These are phyloP conservation scores for Trifolium repens DNA, from an alignment of 306 rosid species.

Conservation along the genomic window DNA sequence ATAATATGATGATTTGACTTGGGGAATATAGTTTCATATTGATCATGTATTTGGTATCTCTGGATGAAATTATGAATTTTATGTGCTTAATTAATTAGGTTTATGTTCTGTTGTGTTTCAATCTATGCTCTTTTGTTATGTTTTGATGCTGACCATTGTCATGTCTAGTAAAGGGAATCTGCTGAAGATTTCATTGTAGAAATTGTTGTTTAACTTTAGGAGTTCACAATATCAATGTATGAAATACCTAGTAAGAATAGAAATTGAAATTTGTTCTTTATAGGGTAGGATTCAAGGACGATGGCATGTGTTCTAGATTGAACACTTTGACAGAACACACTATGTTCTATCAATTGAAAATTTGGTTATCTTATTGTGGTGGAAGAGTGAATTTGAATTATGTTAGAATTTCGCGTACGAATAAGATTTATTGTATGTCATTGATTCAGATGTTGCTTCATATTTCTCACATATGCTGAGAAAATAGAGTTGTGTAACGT, in stretches of 20 bases:
- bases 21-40: not conserved
- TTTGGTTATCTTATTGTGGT: not conserved
- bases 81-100: not conserved
- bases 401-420: too few species aligned
- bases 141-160: not conserved
- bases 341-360: conserved; percentile 9
- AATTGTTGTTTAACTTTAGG: not conserved
- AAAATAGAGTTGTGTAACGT: too few species aligned
- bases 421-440: too few species aligned
- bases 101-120: not conserved
- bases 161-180: not conserved
- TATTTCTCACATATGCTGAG: too few species aligned
- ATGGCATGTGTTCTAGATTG: not conserved
- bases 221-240: not conserved
- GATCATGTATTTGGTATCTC: not conserved
- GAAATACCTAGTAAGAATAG: not conserved
- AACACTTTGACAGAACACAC: not conserved
- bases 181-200: conserved; percentile 2
- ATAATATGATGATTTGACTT: conserved; percentile 10
- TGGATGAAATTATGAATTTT: not conserved
- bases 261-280: not conserved
- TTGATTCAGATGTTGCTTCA: too few species aligned
- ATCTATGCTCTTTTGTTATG: not conserved
- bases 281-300: not conserved
- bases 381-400: conserved; percentile 3